A percentile compares a stretch with the other conserved stretches of the same genome.
Evolutionary conservation across 2,329 filamentous ascomycete species (phyloP).

Genomic region (Penicillium sp.): DNA sequence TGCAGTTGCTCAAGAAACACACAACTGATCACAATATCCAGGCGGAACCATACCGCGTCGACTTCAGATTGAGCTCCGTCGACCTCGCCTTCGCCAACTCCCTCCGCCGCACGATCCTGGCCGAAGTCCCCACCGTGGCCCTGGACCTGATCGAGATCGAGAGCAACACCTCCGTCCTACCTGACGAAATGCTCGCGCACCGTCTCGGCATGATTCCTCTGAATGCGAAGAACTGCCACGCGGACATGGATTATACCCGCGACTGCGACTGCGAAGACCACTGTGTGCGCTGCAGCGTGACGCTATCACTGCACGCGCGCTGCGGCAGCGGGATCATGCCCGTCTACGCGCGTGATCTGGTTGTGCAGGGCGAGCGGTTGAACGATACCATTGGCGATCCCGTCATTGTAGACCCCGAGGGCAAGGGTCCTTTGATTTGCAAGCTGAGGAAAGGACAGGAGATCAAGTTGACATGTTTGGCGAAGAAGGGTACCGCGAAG

Average conservation of each 20-base stretch:
- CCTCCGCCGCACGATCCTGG: conserved; percentile 85
- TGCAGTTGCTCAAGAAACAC: background rate
- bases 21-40: conserved; percentile 40
- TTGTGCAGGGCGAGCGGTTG: conserved; percentile 69
- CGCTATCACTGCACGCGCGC: conserved; percentile 80
- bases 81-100: conserved; percentile 93
- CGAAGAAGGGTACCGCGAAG: conserved; percentile 98
- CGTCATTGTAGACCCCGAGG: conserved; percentile 80
- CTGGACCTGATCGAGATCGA: conserved; percentile 95
- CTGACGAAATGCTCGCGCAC: conserved; percentile 94
- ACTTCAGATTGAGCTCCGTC: conserved; percentile 89
- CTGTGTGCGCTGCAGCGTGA: conserved; percentile 89
- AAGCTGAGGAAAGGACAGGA: conserved; percentile 91
- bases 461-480: conserved; percentile 85
- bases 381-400: conserved; percentile 79
- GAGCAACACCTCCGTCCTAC: conserved; percentile 90
- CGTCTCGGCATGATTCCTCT: conserved; percentile 89
- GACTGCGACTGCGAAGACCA: conserved; percentile 97
- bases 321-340: conserved; percentile 89
- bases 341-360: conserved; percentile 88
- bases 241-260: conserved; percentile 79
- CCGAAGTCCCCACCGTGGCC: conserved; percentile 91
- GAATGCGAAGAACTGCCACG: conserved; percentile 79
- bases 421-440: conserved; percentile 81
- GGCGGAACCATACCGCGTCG: conserved; percentile 79